A percentile compares a stretch with the other conserved stretches of the same genome.
Conservation (phyloP, 2,329 filamentous ascomycete species). For the Stachybotrys chlorohalonatus region DNA sequence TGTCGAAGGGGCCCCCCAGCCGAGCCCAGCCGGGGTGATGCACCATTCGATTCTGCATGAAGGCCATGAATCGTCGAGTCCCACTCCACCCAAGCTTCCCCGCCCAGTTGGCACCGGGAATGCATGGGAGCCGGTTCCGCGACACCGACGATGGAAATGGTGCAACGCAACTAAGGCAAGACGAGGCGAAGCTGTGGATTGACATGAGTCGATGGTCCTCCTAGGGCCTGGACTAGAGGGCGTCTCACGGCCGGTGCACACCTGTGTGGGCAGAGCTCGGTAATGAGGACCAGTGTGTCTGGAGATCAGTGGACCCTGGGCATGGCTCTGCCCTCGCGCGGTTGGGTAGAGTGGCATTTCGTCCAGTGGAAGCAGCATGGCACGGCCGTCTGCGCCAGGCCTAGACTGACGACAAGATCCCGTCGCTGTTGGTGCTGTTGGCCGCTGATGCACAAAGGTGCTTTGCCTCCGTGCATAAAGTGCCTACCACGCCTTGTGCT, state of each 20-base stretch:
- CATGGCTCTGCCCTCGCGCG: background rate
- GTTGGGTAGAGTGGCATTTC: too few species aligned
- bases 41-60: background rate
- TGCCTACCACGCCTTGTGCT: too few species aligned
- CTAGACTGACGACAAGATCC: background rate
- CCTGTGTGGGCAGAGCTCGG: background rate
- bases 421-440: too few species aligned
- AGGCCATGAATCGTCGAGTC: background rate
- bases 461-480: too few species aligned
- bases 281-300: background rate
- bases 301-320: background rate
- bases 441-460: too few species aligned
- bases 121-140: background rate
- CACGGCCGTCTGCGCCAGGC: background rate
- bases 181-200: background rate
- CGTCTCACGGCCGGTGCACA: background rate
- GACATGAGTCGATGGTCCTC: background rate
- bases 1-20: background rate
- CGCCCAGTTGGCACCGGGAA: background rate
- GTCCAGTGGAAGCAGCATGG: too few species aligned
- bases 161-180: background rate
- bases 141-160: background rate
- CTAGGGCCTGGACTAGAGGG: background rate
- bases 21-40: background rate
- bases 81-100: background rate